Conservation (phyloP, 139 green algal species). For the Deuterostichococcus epilithicus region DNA sequence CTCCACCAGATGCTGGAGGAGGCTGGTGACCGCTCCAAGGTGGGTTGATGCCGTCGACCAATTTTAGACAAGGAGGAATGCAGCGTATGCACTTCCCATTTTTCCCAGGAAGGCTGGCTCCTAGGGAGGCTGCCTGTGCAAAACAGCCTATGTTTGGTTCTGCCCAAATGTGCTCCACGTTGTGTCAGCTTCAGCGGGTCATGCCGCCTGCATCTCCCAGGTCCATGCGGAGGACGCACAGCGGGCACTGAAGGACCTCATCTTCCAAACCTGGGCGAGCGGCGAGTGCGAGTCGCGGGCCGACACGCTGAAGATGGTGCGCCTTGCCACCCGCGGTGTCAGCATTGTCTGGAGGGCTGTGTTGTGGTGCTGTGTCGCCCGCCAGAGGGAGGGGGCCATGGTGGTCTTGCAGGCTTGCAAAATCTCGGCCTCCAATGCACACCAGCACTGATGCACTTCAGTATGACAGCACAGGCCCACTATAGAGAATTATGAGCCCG, state of each 20-base stretch:
- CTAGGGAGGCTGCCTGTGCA: neutral
- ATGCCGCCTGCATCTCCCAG: conserved; percentile 6
- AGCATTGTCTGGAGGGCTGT: neutral
- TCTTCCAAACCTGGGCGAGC: conserved; percentile 63
- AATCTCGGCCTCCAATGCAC: too few species aligned
- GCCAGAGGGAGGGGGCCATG: too few species aligned
- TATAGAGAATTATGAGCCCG: neutral
- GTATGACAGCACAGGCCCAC: too few species aligned
- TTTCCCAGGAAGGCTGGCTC: conserved; percentile 1
- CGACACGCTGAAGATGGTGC: conserved; percentile 67
- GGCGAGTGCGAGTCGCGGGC: conserved; percentile 55
- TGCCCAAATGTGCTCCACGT: neutral
- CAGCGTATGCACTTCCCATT: neutral
- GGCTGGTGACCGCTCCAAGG: conserved; percentile 37
- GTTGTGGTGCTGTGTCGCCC: neutral
- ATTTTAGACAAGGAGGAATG: too few species aligned
- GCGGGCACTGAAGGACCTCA: conserved; percentile 58
- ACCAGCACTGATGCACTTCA: too few species aligned
- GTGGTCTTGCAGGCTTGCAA: neutral
- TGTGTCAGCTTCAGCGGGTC: neutral
- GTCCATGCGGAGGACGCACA: conserved; percentile 52
- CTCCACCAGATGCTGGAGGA: conserved; percentile 58
- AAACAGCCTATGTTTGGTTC: neutral
- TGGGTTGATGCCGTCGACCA: conserved; percentile 1
- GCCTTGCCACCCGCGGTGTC: too few species aligned